Evolutionary conservation across 208 protist genomes (phyloP).

Genomic region (Wallacemonas collosoma): DNA sequence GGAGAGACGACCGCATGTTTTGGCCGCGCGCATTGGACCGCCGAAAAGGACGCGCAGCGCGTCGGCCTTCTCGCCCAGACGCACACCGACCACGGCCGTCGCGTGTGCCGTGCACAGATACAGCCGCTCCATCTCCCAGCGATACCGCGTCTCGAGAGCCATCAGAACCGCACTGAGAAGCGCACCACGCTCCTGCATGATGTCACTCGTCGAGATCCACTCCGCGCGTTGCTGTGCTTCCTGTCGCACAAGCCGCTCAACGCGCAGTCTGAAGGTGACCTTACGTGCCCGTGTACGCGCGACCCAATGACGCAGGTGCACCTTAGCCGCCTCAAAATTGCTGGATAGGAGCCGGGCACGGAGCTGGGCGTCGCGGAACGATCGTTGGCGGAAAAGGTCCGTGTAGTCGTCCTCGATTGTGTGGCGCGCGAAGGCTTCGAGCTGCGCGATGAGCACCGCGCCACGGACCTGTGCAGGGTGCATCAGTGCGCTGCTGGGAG

Average conservation of each 20-base stretch:
- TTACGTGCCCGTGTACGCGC: slow-evolving; percentile 30
- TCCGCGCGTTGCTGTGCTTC: slow-evolving; percentile 39
- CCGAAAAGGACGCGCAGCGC: slow-evolving; percentile 62
- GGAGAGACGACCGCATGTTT: slow-evolving; percentile 43
- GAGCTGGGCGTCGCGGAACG: slow-evolving; percentile 32
- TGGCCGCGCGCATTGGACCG: slow-evolving; percentile 36
- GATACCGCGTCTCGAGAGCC: slow-evolving; percentile 42
- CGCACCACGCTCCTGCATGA: slow-evolving; percentile 16
- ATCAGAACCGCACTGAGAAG: slow-evolving; percentile 24
- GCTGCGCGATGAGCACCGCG: slow-evolving; percentile 2
- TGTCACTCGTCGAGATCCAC: slow-evolving; percentile 26
- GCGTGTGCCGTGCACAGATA: slow-evolving; percentile 34
- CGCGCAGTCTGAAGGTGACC: slow-evolving; percentile 11
- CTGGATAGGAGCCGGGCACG: slow-evolving; percentile 22
- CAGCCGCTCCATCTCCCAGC: slow-evolving; percentile 37
- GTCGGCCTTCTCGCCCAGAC: slow-evolving; percentile 39
- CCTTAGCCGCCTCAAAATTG: not conserved
- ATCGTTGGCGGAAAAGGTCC: slow-evolving; percentile 16
- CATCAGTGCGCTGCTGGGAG: slow-evolving; percentile 1
- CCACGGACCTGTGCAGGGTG: slow-evolving; percentile 19
- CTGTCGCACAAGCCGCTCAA: slow-evolving; percentile 14
- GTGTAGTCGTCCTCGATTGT: slow-evolving; percentile 32
- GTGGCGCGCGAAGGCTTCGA: slow-evolving; percentile 40
- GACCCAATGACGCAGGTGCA: slow-evolving; percentile 39
- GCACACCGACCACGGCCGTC: slow-evolving; percentile 33